Evolutionary conservation across 495 filamentous ascomycete genomes (phyloP).

Genomic region (Delitschia confertaspora): DNA sequence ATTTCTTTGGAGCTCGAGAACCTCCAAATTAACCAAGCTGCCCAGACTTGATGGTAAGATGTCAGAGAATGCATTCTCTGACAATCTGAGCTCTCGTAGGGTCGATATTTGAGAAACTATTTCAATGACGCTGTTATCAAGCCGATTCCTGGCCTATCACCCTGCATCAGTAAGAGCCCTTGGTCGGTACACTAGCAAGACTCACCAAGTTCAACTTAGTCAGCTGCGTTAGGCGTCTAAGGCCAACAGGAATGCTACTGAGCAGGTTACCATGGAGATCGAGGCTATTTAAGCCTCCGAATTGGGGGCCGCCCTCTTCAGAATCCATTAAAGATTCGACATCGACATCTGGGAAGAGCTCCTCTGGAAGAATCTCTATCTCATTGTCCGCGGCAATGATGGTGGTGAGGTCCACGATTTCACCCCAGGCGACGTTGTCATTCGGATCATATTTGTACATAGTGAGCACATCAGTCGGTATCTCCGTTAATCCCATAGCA

Average conservation of each 20-base stretch:
- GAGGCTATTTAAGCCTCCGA: conserved; percentile 71
- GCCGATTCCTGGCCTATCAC: too few species aligned
- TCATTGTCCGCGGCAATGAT: conserved; percentile 92
- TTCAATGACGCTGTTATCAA: too few species aligned
- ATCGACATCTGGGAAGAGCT: conserved; percentile 67
- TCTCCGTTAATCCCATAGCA: conserved; percentile 67
- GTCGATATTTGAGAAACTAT: conserved; percentile 59
- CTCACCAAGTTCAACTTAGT: conserved; percentile 72
- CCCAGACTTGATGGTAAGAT: conserved; percentile 49
- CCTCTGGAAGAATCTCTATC: conserved; percentile 59
- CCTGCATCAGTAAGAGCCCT: too few species aligned
- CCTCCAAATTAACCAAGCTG: conserved; percentile 58
- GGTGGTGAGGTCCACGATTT: conserved; percentile 83
- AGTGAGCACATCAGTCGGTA: conserved; percentile 73
- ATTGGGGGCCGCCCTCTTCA: conserved; percentile 61
- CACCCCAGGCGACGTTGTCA: conserved; percentile 66
- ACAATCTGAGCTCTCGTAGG: conserved; percentile 72
- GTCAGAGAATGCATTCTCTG: conserved; percentile 66
- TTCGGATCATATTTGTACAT: conserved; percentile 65
- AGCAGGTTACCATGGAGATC: conserved; percentile 84
- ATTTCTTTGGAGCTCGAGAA: conserved; percentile 75
- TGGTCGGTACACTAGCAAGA: too few species aligned
- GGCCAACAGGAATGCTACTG: conserved; percentile 58
- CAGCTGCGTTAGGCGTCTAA: conserved; percentile 62
- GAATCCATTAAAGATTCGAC: conserved; percentile 36